A percentile compares a stretch with the other conserved stretches of the same genome.
These are phyloP conservation scores for Tulasnella sp. DNA, from an alignment of 768 basidiomycete species.

Conservation along the genomic window DNA sequence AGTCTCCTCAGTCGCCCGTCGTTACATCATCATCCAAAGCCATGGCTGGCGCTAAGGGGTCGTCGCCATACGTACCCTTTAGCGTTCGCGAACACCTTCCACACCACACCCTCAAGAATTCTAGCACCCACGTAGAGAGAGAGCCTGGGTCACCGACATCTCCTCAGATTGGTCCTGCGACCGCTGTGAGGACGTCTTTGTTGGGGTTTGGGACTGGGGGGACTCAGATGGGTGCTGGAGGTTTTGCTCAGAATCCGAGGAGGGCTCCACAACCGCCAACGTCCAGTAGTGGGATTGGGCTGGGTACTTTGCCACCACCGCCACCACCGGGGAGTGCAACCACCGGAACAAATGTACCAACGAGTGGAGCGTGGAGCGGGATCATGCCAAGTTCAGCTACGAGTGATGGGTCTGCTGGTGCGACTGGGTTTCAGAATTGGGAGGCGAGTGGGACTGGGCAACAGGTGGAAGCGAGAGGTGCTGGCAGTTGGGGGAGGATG, in stretches of 20 bases:
- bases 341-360: neutral
- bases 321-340: neutral
- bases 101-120: neutral
- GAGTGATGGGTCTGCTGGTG: neutral
- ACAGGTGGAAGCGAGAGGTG: neutral
- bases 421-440: neutral
- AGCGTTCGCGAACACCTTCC: neutral
- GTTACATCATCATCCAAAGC: neutral
- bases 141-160: neutral
- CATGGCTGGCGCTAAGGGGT: neutral
- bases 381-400: neutral
- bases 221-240: neutral
- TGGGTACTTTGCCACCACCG: neutral
- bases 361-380: neutral
- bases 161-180: constrained; percentile 4
- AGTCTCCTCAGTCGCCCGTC: neutral
- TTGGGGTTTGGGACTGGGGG: constrained; percentile 8
- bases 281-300: neutral
- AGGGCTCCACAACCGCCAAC: constrained; percentile 5
- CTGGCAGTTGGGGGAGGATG: neutral
- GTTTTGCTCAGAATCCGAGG: neutral
- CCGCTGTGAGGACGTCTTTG: constrained; percentile 5
- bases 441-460: too few species aligned
- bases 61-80: neutral
- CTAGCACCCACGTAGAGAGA: neutral